Base-by-base conservation (phyloP, 2,329 filamentous ascomycete genomes). In the Exophiala viscosa region DNA sequence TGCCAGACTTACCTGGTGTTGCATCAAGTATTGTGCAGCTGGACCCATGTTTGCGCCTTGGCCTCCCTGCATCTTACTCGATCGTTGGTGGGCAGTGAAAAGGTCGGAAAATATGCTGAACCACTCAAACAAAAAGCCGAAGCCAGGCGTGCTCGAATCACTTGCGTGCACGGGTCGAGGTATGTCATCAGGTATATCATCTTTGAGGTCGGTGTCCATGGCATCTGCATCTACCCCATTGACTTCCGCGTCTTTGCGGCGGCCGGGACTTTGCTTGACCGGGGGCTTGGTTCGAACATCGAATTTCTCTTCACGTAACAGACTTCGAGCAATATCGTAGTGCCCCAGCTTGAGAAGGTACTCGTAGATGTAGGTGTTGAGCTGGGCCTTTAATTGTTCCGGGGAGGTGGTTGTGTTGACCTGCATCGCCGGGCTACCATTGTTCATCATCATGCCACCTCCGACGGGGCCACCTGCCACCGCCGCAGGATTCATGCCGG, bases 51-150 rank as follows among this genome's bases (percentile, higher is more conserved):
- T 49, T 18, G 50, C 53, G 36, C 44, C 50, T 40, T 50, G 50
- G 17, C 56, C 54, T 54, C 81, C 80, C 20, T 75, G 71, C 66
- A 78, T 84, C 50, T 79, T 79, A 49, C 81, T 82, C 69, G 84
- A 85, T 64, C 79, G 82, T 65, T 89, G 87, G 67, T 92, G 88
- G 50, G 90, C 89, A 66, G 84, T 84, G 71, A 88, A 95, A 63
- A 97, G 90, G 65, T 99, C 93, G 90, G 90, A 97, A 70, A 99
- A 99, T 47, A 96, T 81, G 66, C 86, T 89, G 76, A 95, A 99
- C 93, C 93, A 99, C 66, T 97, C 93, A 62, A 90, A 87, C n/a
- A 99, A 77, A 66, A 99, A 97, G 20, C 61, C 61, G 20, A 54
- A 47, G 8, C 55, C 53, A 17, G 88, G 89, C 57, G 82, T 87